Base-by-base conservation (phyloP, 495 filamentous ascomycete species). In the Neurospora tetrasperma region DNA sequence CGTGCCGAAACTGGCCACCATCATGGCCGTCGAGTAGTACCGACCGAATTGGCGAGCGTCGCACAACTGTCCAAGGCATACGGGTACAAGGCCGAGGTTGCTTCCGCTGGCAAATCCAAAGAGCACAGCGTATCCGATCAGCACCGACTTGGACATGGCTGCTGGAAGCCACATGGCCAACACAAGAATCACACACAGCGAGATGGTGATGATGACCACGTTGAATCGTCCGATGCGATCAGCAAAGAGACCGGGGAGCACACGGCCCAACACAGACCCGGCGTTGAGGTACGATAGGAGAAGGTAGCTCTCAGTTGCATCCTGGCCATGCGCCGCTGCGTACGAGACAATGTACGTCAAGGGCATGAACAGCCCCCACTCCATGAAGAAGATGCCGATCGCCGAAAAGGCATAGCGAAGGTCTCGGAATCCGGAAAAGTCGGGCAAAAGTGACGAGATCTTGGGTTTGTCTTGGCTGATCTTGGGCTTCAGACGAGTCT, bases 41-140 rank as follows among this genome's bases (percentile, higher is more conserved):
- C 92, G 84, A 5, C 95, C 95, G 74, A 96, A 97, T 70, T 94
- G 84, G 71, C 94, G 88, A 5, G 94, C 93, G 71, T 91, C 90
- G 82, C 94, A 98, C 40, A 97, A 86, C 84, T 97, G 93, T 6
- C 94, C 94, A 12, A 98, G 88, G 76, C 94, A 97, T 4, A 97
- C 94, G 0, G 94, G 94, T 4, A 92, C 92, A 69, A 98, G 80
- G 35, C 90, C 90, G 72, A 98, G 91, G 74, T 96, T 96, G 72
- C 90, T 91, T 5, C 95, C 95, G 43, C 89, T 93, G 16, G 89
- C 89, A 77, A 97, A 95, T 4, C 95, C 95, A 81, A 97, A 97
- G 0, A 93, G 77, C 0, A 94, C 80, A 0, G 91, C 82, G 77
- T 93, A 98, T 11, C 90, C 87, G 71, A 94, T 85, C 54, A 94